A percentile compares a stretch with the other conserved stretches of the same genome.
These are phyloP conservation scores for Marvania coccoides DNA, from an alignment of 139 green algal genomes.

Conservation along the genomic window DNA sequence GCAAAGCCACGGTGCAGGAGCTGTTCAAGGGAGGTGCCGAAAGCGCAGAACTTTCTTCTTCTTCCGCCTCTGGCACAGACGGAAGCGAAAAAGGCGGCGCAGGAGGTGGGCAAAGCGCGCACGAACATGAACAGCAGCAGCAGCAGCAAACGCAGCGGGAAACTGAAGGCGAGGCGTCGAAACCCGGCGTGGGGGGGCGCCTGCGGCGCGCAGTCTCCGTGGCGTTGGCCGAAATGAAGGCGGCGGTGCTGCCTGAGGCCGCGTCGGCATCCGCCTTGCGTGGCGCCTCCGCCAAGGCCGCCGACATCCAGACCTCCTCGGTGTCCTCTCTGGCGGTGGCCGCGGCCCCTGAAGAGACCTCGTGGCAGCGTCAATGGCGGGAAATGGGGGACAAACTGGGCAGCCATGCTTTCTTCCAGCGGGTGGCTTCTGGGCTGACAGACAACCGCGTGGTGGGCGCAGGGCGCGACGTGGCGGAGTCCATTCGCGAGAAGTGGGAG, in stretches of 20 bases:
- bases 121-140: background rate
- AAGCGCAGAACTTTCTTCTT: no score
- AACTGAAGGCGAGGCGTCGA: background rate
- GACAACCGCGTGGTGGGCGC: slow-evolving; percentile 29
- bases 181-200: background rate
- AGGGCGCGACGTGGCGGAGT: slow-evolving; percentile 68
- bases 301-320: slow-evolving; percentile 11
- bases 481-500: slow-evolving; percentile 85
- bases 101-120: background rate
- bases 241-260: slow-evolving; percentile 19
- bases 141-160: background rate
- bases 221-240: slow-evolving; percentile 18
- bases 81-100: background rate
- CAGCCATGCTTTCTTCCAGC: slow-evolving; percentile 36
- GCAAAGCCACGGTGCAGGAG: background rate
- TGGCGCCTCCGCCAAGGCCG: slow-evolving; percentile 8
- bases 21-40: background rate
- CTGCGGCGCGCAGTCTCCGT: background rate
- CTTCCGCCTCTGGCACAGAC: background rate
- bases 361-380: slow-evolving; percentile 28
- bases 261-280: slow-evolving; percentile 21
- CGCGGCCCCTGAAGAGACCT: slow-evolving; percentile 8
- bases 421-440: slow-evolving; percentile 8
- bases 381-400: slow-evolving; percentile 31
- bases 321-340: background rate